Evolutionary conservation across 345 rosid species (phyloP).

Genomic region (Populus euphratica): DNA sequence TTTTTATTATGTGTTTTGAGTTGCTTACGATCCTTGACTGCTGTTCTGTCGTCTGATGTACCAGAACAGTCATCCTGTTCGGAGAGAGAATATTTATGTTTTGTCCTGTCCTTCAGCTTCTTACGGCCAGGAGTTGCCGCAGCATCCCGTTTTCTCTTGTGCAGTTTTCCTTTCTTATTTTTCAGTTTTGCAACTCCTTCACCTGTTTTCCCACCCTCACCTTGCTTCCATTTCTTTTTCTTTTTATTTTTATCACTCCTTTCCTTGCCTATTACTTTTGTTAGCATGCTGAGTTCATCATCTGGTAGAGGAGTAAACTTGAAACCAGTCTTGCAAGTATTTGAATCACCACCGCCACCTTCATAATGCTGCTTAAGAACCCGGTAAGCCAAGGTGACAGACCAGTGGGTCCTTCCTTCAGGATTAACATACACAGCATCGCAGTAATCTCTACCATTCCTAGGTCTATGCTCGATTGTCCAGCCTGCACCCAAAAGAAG

Average conservation of each 20-base stretch:
- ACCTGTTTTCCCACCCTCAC: conserved; percentile 12
- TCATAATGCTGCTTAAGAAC: conserved; percentile 53
- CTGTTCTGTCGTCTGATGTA: conserved; percentile 17
- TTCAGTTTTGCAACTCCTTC: conserved; percentile 30
- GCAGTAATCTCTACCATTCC: conserved; percentile 47
- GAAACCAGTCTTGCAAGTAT: conserved; percentile 42
- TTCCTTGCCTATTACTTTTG: conserved; percentile 38
- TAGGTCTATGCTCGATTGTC: conserved; percentile 76
- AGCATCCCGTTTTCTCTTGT: conserved; percentile 29
- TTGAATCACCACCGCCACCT: conserved; percentile 32
- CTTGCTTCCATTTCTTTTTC: conserved; percentile 32
- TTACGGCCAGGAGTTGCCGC: conserved; percentile 21
- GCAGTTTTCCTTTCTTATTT: conserved; percentile 26
- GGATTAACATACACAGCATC: conserved; percentile 96
- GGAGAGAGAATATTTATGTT: conserved; percentile 18
- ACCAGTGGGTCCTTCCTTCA: conserved; percentile 92
- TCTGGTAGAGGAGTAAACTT: conserved; percentile 61
- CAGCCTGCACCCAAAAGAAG: conserved; percentile 81
- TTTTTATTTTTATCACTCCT: conserved; percentile 56
- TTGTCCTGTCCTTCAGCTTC: conserved; percentile 26
- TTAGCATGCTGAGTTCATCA: conserved; percentile 59
- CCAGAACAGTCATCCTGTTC: conserved; percentile 20
- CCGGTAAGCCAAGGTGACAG: conserved; percentile 79
- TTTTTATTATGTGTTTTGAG: conserved; percentile 51
- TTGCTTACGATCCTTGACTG: conserved; percentile 41